Conservation (phyloP, 192 early-diverging fungal species). For the Rhizoclosmatium sp. region DNA sequence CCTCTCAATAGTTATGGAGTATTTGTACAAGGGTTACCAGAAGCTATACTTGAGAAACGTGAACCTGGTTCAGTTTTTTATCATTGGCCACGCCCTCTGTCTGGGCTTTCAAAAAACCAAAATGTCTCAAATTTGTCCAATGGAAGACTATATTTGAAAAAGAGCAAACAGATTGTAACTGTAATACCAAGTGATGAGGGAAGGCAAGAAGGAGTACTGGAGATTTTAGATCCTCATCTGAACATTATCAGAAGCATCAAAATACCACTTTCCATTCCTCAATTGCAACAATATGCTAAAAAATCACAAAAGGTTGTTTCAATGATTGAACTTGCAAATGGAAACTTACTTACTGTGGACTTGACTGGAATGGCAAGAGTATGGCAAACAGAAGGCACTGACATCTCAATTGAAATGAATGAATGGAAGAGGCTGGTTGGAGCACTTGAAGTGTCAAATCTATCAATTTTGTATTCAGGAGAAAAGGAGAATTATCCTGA, state of each 20-base stretch:
- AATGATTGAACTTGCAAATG: conserved; percentile 19
- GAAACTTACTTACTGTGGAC: conserved; percentile 21
- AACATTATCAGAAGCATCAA: conserved; percentile 11
- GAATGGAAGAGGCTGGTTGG: conserved; percentile 33
- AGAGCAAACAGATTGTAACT: conserved; percentile 25
- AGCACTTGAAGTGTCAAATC: background rate
- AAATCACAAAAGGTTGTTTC: background rate
- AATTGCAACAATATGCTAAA: background rate
- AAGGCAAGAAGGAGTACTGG: conserved; percentile 25
- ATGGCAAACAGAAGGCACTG: conserved; percentile 8
- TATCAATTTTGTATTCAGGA: conserved; percentile 8
- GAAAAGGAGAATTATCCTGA: background rate
- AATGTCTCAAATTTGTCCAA: background rate
- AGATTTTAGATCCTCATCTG: conserved; percentile 20
- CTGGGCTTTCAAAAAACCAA: background rate
- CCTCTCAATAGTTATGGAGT: conserved; percentile 12
- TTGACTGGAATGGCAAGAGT: conserved; percentile 32
- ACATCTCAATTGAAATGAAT: conserved; percentile 13
- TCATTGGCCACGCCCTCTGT: conserved; percentile 24
- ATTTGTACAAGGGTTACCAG: conserved; percentile 9
- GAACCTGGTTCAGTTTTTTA: background rate
- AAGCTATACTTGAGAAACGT: background rate
- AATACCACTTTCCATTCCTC: conserved; percentile 25
- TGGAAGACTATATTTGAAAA: conserved; percentile 4
- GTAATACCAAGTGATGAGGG: conserved; percentile 27